phyloP scores from a whole-genome alignment of 345 rosid species.

The Durio zibethinus region DNA sequence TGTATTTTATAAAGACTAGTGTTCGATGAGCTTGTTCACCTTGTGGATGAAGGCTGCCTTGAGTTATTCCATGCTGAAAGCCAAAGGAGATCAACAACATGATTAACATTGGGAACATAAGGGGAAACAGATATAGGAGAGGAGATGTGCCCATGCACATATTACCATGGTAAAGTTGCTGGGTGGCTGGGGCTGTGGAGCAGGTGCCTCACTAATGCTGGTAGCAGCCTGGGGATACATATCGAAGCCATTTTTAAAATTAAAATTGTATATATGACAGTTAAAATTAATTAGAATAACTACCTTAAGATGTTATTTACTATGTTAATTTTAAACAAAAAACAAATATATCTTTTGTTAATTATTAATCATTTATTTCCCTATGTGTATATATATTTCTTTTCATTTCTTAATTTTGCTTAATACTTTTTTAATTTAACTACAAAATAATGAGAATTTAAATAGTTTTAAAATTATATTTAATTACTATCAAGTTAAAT shows the following conservation, averaged over 20 bases:
- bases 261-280: background rate
- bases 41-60: conserved; percentile 58
- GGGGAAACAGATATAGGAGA: background rate
- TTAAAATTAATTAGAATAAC: too few species aligned
- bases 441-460: too few species aligned
- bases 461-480: too few species aligned
- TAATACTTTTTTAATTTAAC: too few species aligned
- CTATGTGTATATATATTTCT: too few species aligned
- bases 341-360: too few species aligned
- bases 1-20: background rate
- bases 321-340: too few species aligned
- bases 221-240: conserved; percentile 9
- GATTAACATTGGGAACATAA: background rate
- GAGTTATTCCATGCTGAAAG: conserved; percentile 40
- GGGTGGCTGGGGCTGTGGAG: conserved; percentile 6
- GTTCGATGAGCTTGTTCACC: conserved; percentile 26
- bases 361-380: too few species aligned
- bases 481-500: too few species aligned
- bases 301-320: too few species aligned
- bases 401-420: too few species aligned
- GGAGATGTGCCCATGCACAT: background rate
- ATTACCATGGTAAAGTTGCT: background rate
- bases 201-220: background rate
- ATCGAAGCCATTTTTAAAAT: background rate
- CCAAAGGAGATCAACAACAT: background rate